A percentile compares a stretch with the other conserved stretches of the same genome.
phyloP scores from a whole-genome alignment of 768 basidiomycete genomes.

The Leccinum pellstonianum region DNA sequence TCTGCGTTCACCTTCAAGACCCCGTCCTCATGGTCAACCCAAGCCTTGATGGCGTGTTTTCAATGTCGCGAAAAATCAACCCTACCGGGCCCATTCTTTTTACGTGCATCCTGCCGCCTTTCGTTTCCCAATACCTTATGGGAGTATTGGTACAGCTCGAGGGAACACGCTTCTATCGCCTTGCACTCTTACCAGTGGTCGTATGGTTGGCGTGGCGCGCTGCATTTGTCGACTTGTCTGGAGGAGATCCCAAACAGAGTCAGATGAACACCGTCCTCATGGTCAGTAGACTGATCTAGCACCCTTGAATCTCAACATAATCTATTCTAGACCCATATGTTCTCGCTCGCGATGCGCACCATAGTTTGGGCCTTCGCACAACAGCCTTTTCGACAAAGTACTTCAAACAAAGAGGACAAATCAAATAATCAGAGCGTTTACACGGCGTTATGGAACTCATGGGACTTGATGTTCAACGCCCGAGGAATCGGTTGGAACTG shows the following conservation, averaged over 20 bases:
- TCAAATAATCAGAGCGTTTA: conserved; percentile 4
- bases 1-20: neutral
- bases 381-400: conserved; percentile 9
- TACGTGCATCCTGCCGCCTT: conserved; percentile 41
- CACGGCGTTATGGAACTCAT: conserved; percentile 26
- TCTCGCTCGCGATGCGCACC: conserved; percentile 14
- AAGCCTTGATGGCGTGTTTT: conserved; percentile 2
- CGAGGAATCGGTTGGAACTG: conserved; percentile 33
- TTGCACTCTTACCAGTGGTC: conserved; percentile 49
- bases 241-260: conserved; percentile 10
- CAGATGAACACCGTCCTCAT: conserved; percentile 19
- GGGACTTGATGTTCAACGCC: conserved; percentile 26
- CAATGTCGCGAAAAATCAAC: conserved; percentile 3
- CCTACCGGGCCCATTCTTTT: conserved; percentile 25
- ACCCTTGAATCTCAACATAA: neutral
- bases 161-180: conserved; percentile 40
- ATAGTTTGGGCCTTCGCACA: conserved; percentile 21
- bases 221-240: conserved; percentile 23
- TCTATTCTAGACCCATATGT: conserved; percentile 14
- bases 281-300: conserved; percentile 14
- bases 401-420: neutral
- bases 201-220: conserved; percentile 46
- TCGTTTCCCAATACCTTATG: conserved; percentile 48
- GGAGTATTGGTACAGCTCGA: conserved; percentile 51
- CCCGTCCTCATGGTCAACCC: neutral